Percentiles rank a stretch among this genome's conserved stretches.
These are phyloP conservation scores for Cercophora sp. DNA, from an alignment of 495 filamentous ascomycete species.

Conservation along the genomic window DNA sequence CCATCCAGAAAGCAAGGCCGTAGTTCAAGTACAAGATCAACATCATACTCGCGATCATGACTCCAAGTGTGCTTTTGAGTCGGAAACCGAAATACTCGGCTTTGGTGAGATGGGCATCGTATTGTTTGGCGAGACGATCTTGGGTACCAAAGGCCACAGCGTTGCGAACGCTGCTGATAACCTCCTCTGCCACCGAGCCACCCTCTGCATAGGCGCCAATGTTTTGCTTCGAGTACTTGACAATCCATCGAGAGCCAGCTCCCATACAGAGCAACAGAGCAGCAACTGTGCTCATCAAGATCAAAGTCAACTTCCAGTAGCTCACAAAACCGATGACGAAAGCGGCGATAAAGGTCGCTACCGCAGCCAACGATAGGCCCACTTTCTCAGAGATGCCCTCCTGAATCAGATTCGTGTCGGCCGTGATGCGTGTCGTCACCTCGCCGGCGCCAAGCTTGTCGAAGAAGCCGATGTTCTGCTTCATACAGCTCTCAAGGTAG, in stretches of 20 bases:
- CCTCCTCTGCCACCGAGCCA: constrained; percentile 89
- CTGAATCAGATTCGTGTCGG: constrained; percentile 84
- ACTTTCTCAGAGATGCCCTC: constrained; percentile 88
- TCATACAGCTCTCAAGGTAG: constrained; percentile 77
- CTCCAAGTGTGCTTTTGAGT: constrained; percentile 61
- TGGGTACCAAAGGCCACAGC: constrained; percentile 92
- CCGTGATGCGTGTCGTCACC: constrained; percentile 87
- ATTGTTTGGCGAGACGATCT: constrained; percentile 78
- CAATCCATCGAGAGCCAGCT: constrained; percentile 63
- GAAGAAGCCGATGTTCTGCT: constrained; percentile 90
- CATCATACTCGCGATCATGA: constrained; percentile 83
- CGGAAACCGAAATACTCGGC: constrained; percentile 77
- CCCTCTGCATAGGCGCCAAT: constrained; percentile 76
- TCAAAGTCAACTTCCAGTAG: constrained; percentile 79
- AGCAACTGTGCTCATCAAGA: constrained; percentile 72
- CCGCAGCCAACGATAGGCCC: constrained; percentile 65
- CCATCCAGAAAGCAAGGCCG: constrained; percentile 93
- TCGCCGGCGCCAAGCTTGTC: constrained; percentile 89
- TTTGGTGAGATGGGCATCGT: constrained; percentile 65
- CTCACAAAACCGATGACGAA: constrained; percentile 85
- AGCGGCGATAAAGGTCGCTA: constrained; percentile 79
- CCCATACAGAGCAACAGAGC: constrained; percentile 75
- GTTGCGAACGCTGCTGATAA: constrained; percentile 89
- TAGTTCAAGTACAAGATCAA: constrained; percentile 82
- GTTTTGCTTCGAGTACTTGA: constrained; percentile 73